Percentiles rank a stretch among this genome's conserved stretches.
Conservation (phyloP, 192 early-diverging fungal genomes). For the Backusella morwellensis region DNA sequence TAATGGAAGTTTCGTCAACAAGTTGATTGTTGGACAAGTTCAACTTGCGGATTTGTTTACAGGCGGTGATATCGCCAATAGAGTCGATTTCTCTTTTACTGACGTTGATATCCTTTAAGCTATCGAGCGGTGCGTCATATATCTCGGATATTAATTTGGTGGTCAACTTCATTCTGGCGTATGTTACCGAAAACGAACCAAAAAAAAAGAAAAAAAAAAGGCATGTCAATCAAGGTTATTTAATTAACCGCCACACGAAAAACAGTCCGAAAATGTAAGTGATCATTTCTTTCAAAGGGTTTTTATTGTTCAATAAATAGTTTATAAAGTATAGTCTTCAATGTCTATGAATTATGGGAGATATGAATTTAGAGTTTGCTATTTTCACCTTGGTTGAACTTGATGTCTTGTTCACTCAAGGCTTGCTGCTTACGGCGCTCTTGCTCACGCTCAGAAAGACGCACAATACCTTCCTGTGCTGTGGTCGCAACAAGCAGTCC, state of each 20-base stretch:
- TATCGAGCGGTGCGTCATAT: conserved; percentile 39
- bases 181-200: too few species aligned
- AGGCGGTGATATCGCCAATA: conserved; percentile 69
- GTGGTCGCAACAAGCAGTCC: conserved; percentile 76
- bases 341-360: neutral
- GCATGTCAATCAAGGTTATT: neutral
- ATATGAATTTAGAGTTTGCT: neutral
- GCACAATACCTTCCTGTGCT: conserved; percentile 84
- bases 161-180: conserved; percentile 45
- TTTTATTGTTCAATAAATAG: too few species aligned
- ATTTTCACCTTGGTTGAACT: neutral
- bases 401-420: neutral
- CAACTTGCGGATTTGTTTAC: conserved; percentile 58
- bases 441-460: conserved; percentile 28
- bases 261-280: neutral
- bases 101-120: conserved; percentile 52
- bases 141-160: conserved; percentile 42
- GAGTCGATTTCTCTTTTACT: conserved; percentile 57
- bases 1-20: conserved; percentile 45
- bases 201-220: neutral
- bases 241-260: neutral
- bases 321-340: neutral
- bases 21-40: conserved; percentile 60
- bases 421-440: neutral
- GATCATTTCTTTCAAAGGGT: too few species aligned